Base-by-base conservation (phyloP, 495 filamentous ascomycete genomes). In the Cladorrhinum samala region DNA sequence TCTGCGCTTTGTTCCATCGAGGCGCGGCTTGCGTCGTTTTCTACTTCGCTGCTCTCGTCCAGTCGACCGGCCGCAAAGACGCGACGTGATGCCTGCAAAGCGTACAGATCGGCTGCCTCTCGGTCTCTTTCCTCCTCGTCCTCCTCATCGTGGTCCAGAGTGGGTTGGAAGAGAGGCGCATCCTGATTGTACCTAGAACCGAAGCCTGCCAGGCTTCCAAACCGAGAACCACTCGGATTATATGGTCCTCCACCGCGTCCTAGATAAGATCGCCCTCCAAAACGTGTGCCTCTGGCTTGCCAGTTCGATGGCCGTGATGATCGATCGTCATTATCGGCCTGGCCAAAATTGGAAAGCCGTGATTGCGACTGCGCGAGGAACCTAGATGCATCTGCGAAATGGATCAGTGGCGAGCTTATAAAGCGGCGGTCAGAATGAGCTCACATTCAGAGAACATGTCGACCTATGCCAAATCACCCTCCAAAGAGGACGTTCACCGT, bases 341-440 rank as follows among this genome's bases (percentile, higher is more conserved):
- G 83, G 47, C 75, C 69, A 68, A 85, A 75, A 72, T 78, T 80
- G 46, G 82, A 85, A 38, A 82, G 53, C 17, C 90, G 84, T 30
- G 93, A 95, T 73, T 96, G 91, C 49, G 93, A 97, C 80, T 98
- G 93, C 46, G 93, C 91, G 56, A 98, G 84, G 67, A 98, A 98
- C 47, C 86, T 86, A 49, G 94, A 97, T 60, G 93, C 93, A 86
- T 98, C 93, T 98, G 21, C 33, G 18, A 9, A 20, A 9, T 25
- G 23, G 14, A 25, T 50, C 23, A 52, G 46, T 24, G 27, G 37
- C 17, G 24, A 53, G 27, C 23, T 14, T 41, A 41, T 6, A 17
- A 9, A 4, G 4, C 11, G 16, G 45, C 24, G 16, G 45, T 8
- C 20, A 33, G 37, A 11, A 24, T 9, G 46, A 50, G 77, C 91